These are phyloP conservation scores for Phytophthora nicotianae DNA, from an alignment of 352 stramenopile species.

Conservation along the genomic window DNA sequence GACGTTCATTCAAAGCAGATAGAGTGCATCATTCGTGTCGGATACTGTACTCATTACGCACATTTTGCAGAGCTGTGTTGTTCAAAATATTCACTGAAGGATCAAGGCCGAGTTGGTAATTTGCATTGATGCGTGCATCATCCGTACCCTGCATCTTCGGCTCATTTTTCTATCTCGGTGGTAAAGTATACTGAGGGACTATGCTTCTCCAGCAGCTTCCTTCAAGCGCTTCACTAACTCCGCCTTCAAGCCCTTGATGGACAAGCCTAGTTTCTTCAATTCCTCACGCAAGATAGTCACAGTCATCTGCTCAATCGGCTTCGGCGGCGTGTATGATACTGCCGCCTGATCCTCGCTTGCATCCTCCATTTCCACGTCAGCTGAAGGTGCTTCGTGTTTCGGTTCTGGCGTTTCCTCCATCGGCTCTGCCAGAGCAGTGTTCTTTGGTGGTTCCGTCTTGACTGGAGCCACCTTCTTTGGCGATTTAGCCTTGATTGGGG, in stretches of 20 bases:
- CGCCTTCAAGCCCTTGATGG: conserved; percentile 85
- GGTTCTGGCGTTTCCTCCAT: conserved; percentile 27
- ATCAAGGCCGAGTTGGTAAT: conserved; percentile 32
- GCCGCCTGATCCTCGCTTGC: conserved; percentile 29
- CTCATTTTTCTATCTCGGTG: conserved; percentile 36
- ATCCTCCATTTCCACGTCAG: conserved; percentile 69
- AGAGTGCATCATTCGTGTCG: conserved; percentile 16
- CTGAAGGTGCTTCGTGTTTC: conserved; percentile 21
- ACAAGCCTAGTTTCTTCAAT: conserved; percentile 74
- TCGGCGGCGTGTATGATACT: conserved; percentile 66
- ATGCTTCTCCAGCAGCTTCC: conserved; percentile 56
- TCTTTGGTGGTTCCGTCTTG: conserved; percentile 30
- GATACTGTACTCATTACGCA: conserved; percentile 8
- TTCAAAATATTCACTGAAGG: conserved; percentile 27
- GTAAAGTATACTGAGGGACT: conserved; percentile 18
- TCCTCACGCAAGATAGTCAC: conserved; percentile 72
- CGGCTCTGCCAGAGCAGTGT: conserved; percentile 18
- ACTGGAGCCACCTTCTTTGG: conserved; percentile 24
- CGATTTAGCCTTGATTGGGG: conserved; percentile 12
- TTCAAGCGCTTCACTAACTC: conserved; percentile 84
- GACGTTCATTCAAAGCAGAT: conserved; percentile 7
- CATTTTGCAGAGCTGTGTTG: conserved; percentile 8
- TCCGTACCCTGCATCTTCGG: conserved; percentile 15
- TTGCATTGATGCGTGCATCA: conserved; percentile 31
- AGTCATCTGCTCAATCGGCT: conserved; percentile 81